Evolutionary conservation across 768 basidiomycete species (phyloP), one percentile per base, ranked within the genome.

Genomic region (Suillus subluteus): DNA sequence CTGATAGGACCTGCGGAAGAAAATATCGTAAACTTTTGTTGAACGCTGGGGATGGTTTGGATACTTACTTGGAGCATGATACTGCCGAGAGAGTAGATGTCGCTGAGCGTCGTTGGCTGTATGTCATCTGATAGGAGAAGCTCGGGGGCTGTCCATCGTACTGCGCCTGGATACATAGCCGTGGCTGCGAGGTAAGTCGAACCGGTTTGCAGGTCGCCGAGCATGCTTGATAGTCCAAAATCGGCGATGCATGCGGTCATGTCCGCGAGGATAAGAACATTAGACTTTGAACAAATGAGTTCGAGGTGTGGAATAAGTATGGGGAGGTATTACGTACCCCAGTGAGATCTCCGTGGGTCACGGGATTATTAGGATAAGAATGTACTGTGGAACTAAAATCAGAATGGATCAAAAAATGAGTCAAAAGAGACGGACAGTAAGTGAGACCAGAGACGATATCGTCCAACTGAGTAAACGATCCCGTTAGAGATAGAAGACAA

Each of bases 81-180:
- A 62, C 75, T 76, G 26, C 73, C 58, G 16, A 68, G 59, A 23
- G 62, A 65, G 65, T 69, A 63, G 58, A 74, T 62, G 41, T 71
- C 48, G 37, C 66, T 56, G 55, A 70, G 69, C 66, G 66, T 59
- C 32, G 66, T 48, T 61, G 62, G 48, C 67, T 69, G 41, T 37
- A 56, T 58, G 62, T 71, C 41, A 35, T 67, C 64, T 63, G 67
- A 7, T 61, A 75, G 48, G 26, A 61, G 58, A 1, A 84, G 68
- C 30, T 78, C 69, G 1, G 82, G 72, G 58, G 82, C 83, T n/a
- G 82, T 80, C 82, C 83, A 83, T 7, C 82, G 78, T 23, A 83
- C 78, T 23, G 82, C 81, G 6, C 82, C 84, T 32, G 64, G 67
- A 44, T 55, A 44, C 12, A n/a, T 58, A 4, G 64, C 56, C 35